phyloP scores from a whole-genome alignment of 345 rosid species.

The Xanthoceras sorbifolium region DNA sequence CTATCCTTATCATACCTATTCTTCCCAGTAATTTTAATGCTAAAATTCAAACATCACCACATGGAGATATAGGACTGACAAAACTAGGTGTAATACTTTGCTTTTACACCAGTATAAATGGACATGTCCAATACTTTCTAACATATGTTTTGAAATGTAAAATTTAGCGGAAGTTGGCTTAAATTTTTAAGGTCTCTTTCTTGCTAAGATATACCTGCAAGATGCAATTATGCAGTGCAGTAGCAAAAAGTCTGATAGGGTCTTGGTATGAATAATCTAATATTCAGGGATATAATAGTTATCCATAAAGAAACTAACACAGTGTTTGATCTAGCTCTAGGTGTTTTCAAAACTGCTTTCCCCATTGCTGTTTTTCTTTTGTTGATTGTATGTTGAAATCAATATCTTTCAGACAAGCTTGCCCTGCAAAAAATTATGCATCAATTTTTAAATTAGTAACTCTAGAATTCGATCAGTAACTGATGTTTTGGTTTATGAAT shows the following conservation, averaged over 20 bases:
- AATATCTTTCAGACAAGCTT: background rate
- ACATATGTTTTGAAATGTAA: background rate
- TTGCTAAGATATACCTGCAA: background rate
- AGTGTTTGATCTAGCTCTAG: background rate
- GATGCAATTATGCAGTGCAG: background rate
- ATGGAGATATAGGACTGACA: background rate
- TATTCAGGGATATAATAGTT: background rate
- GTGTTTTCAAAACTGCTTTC: background rate
- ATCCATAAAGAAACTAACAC: background rate
- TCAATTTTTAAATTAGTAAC: background rate
- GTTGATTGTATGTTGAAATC: background rate
- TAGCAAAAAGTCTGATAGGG: background rate
- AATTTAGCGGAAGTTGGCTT: background rate
- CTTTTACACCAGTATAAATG: background rate
- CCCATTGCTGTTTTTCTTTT: background rate
- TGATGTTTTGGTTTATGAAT: background rate
- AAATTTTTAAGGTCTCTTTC: background rate
- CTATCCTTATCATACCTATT: background rate
- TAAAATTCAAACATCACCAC: background rate
- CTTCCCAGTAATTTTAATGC: background rate
- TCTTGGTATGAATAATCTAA: background rate
- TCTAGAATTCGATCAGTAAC: background rate
- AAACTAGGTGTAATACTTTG: background rate
- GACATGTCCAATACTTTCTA: background rate
- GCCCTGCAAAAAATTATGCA: background rate